phyloP scores from a whole-genome alignment of 1,284 basidiomycete genomes.

The Peniophora sp. region DNA sequence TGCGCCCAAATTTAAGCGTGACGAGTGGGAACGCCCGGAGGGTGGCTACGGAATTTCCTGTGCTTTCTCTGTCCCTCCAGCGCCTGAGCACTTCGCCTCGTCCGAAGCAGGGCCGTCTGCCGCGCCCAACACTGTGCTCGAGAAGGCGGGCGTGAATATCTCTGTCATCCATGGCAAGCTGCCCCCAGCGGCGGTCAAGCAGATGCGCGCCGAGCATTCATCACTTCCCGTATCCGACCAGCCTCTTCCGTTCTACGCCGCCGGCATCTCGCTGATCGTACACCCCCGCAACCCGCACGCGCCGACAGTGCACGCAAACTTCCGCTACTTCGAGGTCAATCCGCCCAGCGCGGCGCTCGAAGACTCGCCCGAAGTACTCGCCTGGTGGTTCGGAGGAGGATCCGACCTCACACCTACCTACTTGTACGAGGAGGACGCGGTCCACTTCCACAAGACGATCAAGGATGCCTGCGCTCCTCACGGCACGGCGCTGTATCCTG shows the following conservation, averaged over 20 bases:
- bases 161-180: conserved; percentile 87
- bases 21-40: conserved; percentile 78
- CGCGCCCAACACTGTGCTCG: conserved; percentile 54
- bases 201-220: conserved; percentile 92
- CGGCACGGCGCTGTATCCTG: conserved; percentile 63
- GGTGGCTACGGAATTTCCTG: conserved; percentile 88
- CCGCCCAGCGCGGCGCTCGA: conserved; percentile 32
- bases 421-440: conserved; percentile 81
- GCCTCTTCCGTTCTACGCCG: conserved; percentile 87
- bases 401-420: conserved; percentile 93
- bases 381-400: conserved; percentile 99
- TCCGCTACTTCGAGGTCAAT: conserved; percentile 93
- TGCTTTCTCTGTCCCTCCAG: conserved; percentile 63
- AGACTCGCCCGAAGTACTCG: conserved; percentile 46
- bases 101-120: conserved; percentile 18
- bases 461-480: conserved; percentile 75
- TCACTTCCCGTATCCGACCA: conserved; percentile 59
- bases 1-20: conserved; percentile 74
- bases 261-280: conserved; percentile 86
- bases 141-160: conserved; percentile 97
- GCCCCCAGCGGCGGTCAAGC: conserved; percentile 82
- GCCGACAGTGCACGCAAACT: conserved; percentile 95
- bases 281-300: conserved; percentile 91
- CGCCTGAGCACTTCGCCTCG: conserved; percentile 14
- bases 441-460: conserved; percentile 81